Evolutionary conservation across 306 rosid genomes (phyloP), one percentile per base, ranked within the genome.

Genomic region (Acmispon strigosus): DNA sequence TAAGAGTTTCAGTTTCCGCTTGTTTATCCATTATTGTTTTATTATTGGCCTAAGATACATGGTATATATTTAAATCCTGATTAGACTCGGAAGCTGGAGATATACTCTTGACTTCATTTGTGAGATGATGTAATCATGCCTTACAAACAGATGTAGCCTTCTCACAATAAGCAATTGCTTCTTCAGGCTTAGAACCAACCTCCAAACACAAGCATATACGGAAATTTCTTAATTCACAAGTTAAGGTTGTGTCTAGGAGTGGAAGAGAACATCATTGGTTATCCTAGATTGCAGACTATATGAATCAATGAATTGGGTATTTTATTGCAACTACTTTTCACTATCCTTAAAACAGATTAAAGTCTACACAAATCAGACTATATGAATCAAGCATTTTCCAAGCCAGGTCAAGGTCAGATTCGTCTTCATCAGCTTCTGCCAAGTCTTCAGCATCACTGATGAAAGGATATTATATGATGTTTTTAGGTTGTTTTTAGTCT

Each of bases 181-280:
- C 99, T 50, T 90, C 62, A 66, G 99, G 92, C 81, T 75, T 84
- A 36, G 92, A 81, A 27, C 85, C 88, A 67, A 83, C 82, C 84
- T 94, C 99, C 77, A 94, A 79, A 74, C 99, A 94, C 82, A 94
- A 84, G 76, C 99, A 89, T 76, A 91, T 74, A 14, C 97, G 96
- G 29, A 94, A 94, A 66, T 94, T 86, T 84, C 99, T 94, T 76
- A 57, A 66, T 66, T 72, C 47, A 55, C 14, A 72, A 50, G 84
- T 83, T 86, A 94, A 91, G 95, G 85, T 18, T 8, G 51, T 36
- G 51, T 36, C 65, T 59, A 51, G 47, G 24, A n/a, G 36, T 62
- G 37, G 43, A 66, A 45, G 14, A 70, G 20, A 44, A 74, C 50
- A 77, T 8, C 39, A 52, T 32, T 3, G 45, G 12, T 65, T 56